Conservation (phyloP, 2,329 filamentous ascomycete genomes). For the Dactylellina cionopaga region DNA sequence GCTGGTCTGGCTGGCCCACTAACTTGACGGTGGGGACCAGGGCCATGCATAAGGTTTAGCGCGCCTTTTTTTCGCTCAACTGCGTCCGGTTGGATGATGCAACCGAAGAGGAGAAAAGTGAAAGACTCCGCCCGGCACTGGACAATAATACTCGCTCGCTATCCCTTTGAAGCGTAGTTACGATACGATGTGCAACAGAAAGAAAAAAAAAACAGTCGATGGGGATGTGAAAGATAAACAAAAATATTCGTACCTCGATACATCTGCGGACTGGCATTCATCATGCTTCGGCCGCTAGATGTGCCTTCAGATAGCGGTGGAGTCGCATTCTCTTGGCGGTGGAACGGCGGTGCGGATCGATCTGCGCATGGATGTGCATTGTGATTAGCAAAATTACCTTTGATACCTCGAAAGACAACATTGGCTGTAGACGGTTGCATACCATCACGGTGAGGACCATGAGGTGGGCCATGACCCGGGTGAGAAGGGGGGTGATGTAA, state of each 20-base stretch:
- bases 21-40: constrained; percentile 29
- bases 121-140: constrained; percentile 46
- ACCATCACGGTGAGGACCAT: constrained; percentile 46
- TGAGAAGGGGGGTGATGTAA: constrained; percentile 23
- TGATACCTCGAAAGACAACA: background rate
- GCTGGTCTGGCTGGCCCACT: constrained; percentile 19
- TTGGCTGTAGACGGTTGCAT: constrained; percentile 16
- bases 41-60: constrained; percentile 53
- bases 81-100: constrained; percentile 53
- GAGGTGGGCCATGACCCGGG: constrained; percentile 8
- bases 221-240: background rate
- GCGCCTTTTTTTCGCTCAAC: constrained; percentile 47
- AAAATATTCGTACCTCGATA: constrained; percentile 40
- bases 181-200: constrained; percentile 9
- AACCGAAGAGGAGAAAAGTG: constrained; percentile 51
- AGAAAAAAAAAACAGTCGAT: background rate
- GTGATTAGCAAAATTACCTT: constrained; percentile 43
- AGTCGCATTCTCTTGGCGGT: constrained; percentile 51
- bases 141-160: constrained; percentile 18
- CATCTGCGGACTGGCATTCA: constrained; percentile 51
- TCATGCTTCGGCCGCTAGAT: constrained; percentile 40
- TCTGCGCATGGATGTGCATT: constrained; percentile 36
- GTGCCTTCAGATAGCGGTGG: constrained; percentile 43
- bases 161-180: constrained; percentile 5
- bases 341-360: constrained; percentile 47